These are phyloP conservation scores for Dacryopinax spathularia DNA, from an alignment of 768 basidiomycete species.

Conservation along the genomic window DNA sequence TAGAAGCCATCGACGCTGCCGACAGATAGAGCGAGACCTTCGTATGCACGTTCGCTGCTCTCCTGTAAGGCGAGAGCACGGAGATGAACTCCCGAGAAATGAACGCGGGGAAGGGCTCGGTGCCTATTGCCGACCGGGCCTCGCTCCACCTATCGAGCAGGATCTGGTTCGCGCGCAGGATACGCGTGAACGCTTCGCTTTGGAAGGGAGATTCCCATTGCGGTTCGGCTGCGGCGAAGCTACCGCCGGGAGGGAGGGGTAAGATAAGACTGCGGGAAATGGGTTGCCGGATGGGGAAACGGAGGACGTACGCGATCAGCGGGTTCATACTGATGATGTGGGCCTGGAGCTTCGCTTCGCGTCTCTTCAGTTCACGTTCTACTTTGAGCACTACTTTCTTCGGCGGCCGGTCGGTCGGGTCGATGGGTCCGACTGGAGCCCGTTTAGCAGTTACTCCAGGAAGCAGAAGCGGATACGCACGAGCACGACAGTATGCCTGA, in stretches of 20 bases:
- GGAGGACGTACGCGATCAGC: constrained; percentile 14
- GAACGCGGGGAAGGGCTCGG: constrained; percentile 11
- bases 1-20: constrained; percentile 16
- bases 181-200: constrained; percentile 6
- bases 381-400: constrained; percentile 11
- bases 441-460: not conserved
- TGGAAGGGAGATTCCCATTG: constrained; percentile 15
- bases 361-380: constrained; percentile 15
- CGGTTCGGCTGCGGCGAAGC: constrained; percentile 19
- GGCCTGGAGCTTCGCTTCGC: constrained; percentile 18
- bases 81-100: constrained; percentile 15
- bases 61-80: constrained; percentile 15
- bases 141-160: constrained; percentile 18
- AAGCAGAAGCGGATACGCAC: not conserved
- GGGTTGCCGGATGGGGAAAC: not conserved
- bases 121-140: constrained; percentile 12
- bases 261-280: not conserved
- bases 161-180: constrained; percentile 18
- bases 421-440: constrained; percentile 10
- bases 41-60: constrained; percentile 9
- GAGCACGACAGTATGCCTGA: constrained; percentile 13
- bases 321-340: constrained; percentile 17
- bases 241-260: not conserved
- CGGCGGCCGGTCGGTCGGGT: constrained; percentile 11
- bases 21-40: constrained; percentile 13